phyloP scores from a whole-genome alignment of 768 basidiomycete genomes.

The Tylopilus sp. region DNA sequence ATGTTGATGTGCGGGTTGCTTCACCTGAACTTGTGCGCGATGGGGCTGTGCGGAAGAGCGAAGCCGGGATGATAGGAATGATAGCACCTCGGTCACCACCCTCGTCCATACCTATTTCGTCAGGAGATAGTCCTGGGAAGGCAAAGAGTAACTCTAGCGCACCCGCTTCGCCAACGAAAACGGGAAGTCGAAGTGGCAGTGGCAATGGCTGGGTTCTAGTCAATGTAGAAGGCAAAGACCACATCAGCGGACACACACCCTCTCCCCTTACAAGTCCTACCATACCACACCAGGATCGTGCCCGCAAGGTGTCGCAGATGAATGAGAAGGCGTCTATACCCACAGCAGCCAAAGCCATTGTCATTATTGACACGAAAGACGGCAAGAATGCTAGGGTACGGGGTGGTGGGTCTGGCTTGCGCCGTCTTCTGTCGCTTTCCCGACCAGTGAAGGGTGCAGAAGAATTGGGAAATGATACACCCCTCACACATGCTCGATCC shows the following conservation, averaged over 20 bases:
- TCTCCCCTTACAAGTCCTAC: slow-evolving; percentile 26
- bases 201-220: slow-evolving; percentile 66
- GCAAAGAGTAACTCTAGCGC: slow-evolving; percentile 21
- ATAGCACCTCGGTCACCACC: slow-evolving; percentile 34
- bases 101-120: slow-evolving; percentile 26
- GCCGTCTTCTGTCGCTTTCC: slow-evolving; percentile 33
- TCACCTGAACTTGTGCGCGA: slow-evolving; percentile 51
- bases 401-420: slow-evolving; percentile 30
- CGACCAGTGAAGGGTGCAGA: slow-evolving; percentile 30
- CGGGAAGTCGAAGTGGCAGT: slow-evolving; percentile 34
- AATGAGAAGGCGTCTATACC: slow-evolving; percentile 36
- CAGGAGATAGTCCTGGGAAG: slow-evolving; percentile 24
- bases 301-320: slow-evolving; percentile 25
- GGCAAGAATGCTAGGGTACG: slow-evolving; percentile 28
- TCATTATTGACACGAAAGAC: slow-evolving; percentile 56
- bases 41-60: slow-evolving; percentile 53
- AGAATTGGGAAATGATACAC: slow-evolving; percentile 24
- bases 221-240: slow-evolving; percentile 50
- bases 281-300: slow-evolving; percentile 29
- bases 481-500: slow-evolving; percentile 23
- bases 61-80: slow-evolving; percentile 56
- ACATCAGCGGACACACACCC: slow-evolving; percentile 21
- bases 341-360: slow-evolving; percentile 59
- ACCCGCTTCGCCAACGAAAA: slow-evolving; percentile 33
- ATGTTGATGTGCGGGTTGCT: slow-evolving; percentile 48